Evolutionary conservation across 2,329 filamentous ascomycete species (phyloP), one percentile per base, ranked within the genome.

Genomic region (Alternaria infectoria): DNA sequence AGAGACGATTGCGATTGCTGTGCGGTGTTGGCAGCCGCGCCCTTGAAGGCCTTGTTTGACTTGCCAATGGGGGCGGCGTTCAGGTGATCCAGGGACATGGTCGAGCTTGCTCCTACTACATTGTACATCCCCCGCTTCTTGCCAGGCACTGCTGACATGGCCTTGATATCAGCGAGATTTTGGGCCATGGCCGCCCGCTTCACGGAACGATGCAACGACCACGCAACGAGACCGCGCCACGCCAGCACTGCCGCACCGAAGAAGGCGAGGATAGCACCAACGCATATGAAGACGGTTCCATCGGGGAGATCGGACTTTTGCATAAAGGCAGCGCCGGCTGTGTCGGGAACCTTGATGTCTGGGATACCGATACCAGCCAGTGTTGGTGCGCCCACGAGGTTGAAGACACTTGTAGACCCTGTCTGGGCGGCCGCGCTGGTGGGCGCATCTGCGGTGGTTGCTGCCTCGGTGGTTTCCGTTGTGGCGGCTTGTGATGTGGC

Each of bases 261-360:
- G 69, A 93, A 90, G 15, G 93, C 96, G 7, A 99, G 87, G 26
- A 93, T 90, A 25, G 93, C 91, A 49, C 96, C 96, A 1, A 98
- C 96, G 21, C 90, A 91, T 73, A 99, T 99, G 83, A 99, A 99
- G 62, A 99, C 91, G 5, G 95, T 97, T 58, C 96, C 96, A 74
- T 98, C 92, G 3, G 96, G 96, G 11, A 94, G 85, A 57, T 82
- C 90, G 1, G 93, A 96, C 74, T 90, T 89, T 76, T 94, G 90
- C 93, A 98, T 97, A 78, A 93, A 99, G 15, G 95, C 93, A 6
- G 96, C 96, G 74, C 91, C 88, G 43, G 87, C 86, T 4, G 92
- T 97, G 25, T 93, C 91, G 8, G 96, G 96, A 3, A 98, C 90
- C 25, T 89, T 87, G 5, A 93, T 85, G 2, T 91, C 82, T 6